Percentiles rank a stretch among this genome's conserved stretches.
Conservation (phyloP, 2,329 filamentous ascomycete genomes). For the Sporothrix variecibatus region DNA sequence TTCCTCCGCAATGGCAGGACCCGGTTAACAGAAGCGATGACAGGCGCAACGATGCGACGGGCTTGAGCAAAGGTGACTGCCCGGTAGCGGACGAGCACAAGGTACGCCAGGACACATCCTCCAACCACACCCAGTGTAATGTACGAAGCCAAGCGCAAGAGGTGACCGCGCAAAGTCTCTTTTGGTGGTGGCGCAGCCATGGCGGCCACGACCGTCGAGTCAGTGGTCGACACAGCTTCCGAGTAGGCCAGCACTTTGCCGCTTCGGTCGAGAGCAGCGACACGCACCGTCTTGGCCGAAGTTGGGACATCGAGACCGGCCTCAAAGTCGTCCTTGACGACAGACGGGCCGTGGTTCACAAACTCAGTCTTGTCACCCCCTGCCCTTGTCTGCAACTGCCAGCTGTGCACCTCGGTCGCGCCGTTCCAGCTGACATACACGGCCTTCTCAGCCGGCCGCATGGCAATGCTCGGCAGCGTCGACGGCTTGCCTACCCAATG, state of each 20-base stretch:
- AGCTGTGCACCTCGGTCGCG: slow-evolving; percentile 34
- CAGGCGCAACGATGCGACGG: not conserved
- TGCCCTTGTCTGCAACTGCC: slow-evolving; percentile 17
- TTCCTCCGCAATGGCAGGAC: not conserved
- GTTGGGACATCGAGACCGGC: not conserved
- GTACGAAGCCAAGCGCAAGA: not conserved
- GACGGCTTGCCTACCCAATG: slow-evolving; percentile 33
- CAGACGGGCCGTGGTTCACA: not conserved
- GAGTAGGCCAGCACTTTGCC: slow-evolving; percentile 13
- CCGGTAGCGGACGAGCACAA: slow-evolving; percentile 1
- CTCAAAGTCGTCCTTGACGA: slow-evolving; percentile 9
- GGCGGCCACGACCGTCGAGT: slow-evolving; percentile 13
- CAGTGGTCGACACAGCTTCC: not conserved
- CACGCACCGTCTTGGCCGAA: not conserved
- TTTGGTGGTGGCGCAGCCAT: slow-evolving; percentile 8
- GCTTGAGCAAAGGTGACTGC: not conserved
- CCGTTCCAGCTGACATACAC: slow-evolving; percentile 40
- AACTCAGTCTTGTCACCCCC: not conserved
- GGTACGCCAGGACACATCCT: not conserved
- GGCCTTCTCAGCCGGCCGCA: slow-evolving; percentile 30
- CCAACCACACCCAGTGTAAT: not conserved
- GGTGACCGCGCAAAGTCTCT: not conserved
- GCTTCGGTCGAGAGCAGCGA: slow-evolving; percentile 19
- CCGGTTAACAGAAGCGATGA: not conserved
- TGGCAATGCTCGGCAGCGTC: not conserved